phyloP scores from a whole-genome alignment of 768 basidiomycete species.

The Hygrocybe punicea region DNA sequence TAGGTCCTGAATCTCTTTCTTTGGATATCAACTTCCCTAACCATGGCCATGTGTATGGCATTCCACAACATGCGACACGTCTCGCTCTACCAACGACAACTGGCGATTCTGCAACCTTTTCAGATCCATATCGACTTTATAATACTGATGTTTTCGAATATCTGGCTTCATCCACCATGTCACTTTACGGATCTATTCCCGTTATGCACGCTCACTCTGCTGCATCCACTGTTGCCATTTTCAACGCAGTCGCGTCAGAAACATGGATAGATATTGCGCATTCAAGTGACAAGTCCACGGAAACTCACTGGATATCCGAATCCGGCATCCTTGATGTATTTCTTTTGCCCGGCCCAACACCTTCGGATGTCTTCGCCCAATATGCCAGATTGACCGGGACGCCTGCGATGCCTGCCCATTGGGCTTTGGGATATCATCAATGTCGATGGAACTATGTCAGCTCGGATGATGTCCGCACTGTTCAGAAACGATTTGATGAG shows the following conservation, averaged over 20 bases:
- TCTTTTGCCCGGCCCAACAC: constrained; percentile 87
- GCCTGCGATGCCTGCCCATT: constrained; percentile 83
- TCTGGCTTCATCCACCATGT: constrained; percentile 69
- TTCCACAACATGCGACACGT: constrained; percentile 92
- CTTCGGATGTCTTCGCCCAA: constrained; percentile 77
- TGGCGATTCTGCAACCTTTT: constrained; percentile 70
- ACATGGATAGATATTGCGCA: constrained; percentile 93
- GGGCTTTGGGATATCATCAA: constrained; percentile 93
- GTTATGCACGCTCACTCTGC: constrained; percentile 90
- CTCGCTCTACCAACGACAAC: constrained; percentile 86
- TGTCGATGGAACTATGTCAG: constrained; percentile 98
- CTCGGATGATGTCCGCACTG: constrained; percentile 79
- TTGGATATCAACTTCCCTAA: constrained; percentile 92
- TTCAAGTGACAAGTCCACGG: constrained; percentile 59
- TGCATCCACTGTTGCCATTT: constrained; percentile 84
- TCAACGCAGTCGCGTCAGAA: constrained; percentile 85
- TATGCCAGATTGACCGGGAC: constrained; percentile 84
- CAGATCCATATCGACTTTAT: constrained; percentile 91
- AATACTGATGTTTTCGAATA: constrained; percentile 98
- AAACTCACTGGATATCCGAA: constrained; percentile 97
- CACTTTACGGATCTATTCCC: constrained; percentile 89
- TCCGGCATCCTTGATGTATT: constrained; percentile 94
- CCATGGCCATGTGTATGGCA: constrained; percentile 89
- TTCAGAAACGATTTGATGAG: constrained; percentile 87
- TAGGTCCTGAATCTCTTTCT: constrained; percentile 92